These are phyloP conservation scores for Elymus sibiricus DNA, from an alignment of 176 grass and related monocot species.

Conservation along the genomic window DNA sequence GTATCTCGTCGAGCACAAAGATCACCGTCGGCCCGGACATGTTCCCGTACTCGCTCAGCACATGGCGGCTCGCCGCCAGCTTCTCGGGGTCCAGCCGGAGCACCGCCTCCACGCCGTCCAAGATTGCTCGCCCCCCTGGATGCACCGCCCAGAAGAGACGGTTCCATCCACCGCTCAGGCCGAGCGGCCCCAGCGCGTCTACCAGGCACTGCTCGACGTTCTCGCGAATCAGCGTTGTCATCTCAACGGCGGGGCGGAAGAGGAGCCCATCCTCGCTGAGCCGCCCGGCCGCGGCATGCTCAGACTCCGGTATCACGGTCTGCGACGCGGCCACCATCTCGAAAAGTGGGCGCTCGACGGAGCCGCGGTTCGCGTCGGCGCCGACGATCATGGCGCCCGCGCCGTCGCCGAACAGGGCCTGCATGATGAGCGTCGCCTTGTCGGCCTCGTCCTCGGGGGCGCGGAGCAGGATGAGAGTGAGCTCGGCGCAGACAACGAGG, in stretches of 20 bases:
- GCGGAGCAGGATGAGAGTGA: background rate
- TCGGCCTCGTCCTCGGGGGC: background rate
- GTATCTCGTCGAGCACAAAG: constrained; percentile 52
- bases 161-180: background rate
- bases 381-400: background rate
- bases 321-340: background rate
- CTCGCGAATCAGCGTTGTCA: background rate
- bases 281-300: background rate
- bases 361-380: background rate
- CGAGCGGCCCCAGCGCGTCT: background rate
- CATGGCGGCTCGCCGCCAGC: background rate
- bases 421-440: background rate
- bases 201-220: background rate
- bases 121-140: background rate
- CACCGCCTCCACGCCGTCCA: background rate
- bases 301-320: background rate
- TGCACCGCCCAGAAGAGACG: background rate
- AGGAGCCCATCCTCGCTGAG: background rate
- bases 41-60: background rate
- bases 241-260: background rate
- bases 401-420: background rate
- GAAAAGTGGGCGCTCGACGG: background rate
- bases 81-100: background rate
- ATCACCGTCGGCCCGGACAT: background rate
- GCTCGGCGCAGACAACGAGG: background rate